Percentiles rank a stretch among this genome's conserved stretches.
phyloP scores from a whole-genome alignment of 352 stramenopile genomes.

The Phytophthora constricta region DNA sequence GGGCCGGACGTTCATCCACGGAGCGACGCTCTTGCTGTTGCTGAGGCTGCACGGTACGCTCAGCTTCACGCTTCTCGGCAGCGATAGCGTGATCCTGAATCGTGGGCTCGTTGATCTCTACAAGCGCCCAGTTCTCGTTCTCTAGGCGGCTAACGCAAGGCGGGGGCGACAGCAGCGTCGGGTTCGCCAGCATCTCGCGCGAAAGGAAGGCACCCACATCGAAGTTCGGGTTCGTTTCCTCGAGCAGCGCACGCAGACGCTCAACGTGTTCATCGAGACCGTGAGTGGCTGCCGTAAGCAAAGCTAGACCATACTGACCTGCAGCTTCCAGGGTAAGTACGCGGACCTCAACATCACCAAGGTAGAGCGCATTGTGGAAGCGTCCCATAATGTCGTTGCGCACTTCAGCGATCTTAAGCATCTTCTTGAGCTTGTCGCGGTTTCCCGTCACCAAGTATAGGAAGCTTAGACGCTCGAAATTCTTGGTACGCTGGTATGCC shows the following conservation, averaged over 20 bases:
- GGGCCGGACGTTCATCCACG: conserved; percentile 51
- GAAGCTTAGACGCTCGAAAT: conserved; percentile 99
- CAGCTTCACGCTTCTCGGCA: conserved; percentile 80
- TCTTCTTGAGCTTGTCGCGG: conserved; percentile 99
- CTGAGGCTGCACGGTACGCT: conserved; percentile 71
- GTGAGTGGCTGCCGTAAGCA: conserved; percentile 96
- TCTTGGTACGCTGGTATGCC: conserved; percentile 99
- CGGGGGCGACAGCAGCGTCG: conserved; percentile 92
- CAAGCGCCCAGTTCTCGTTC: conserved; percentile 97
- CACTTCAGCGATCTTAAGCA: conserved; percentile 99
- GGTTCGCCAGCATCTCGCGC: conserved; percentile 69
- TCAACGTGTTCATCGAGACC: conserved; percentile 95
- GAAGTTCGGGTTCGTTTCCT: conserved; percentile 89
- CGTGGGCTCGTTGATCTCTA: conserved; percentile 94
- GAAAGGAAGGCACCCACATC: conserved; percentile 71
- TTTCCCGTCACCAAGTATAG: conserved; percentile 99
- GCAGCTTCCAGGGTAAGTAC: conserved; percentile 96
- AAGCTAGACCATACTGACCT: conserved; percentile 96
- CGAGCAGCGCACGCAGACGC: conserved; percentile 91
- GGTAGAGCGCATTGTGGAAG: conserved; percentile 98
- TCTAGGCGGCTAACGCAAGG: conserved; percentile 92
- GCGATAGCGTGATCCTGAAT: conserved; percentile 85
- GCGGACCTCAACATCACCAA: conserved; percentile 96
- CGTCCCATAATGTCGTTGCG: conserved; percentile 98
- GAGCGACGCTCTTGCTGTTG: conserved; percentile 40